Percentiles rank a stretch among this genome's conserved stretches.
These are phyloP conservation scores for Neoscytalidium dimidiatum DNA, from an alignment of 2,329 filamentous ascomycete species.

Conservation along the genomic window DNA sequence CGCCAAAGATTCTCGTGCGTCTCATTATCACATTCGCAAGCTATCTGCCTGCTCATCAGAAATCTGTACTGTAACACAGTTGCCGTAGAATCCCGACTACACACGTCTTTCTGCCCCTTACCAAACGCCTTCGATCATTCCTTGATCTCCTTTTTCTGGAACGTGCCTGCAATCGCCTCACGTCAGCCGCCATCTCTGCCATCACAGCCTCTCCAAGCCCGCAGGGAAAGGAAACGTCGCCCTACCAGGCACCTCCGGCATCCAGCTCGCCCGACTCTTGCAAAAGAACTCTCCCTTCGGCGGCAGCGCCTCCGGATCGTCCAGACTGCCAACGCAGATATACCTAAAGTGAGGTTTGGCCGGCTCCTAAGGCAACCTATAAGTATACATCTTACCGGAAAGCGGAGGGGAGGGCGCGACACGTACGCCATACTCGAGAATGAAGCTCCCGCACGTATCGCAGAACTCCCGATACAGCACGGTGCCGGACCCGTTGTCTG, in stretches of 20 bases:
- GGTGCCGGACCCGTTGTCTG: conserved; percentile 46
- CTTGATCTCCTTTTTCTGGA: conserved; percentile 24
- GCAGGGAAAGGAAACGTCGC: background rate
- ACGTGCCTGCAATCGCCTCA: background rate
- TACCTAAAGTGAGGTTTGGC: conserved; percentile 29
- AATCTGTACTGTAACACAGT: background rate
- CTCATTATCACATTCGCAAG: no score
- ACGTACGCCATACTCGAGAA: conserved; percentile 51
- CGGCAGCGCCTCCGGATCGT: conserved; percentile 28
- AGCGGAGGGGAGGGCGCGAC: background rate
- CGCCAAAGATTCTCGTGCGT: no score
- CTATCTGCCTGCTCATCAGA: background rate
- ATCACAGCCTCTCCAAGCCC: background rate
- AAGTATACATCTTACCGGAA: background rate
- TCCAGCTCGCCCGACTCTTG: conserved; percentile 36
- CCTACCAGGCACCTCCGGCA: conserved; percentile 29
- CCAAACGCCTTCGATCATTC: conserved; percentile 11
- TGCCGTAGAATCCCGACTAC: background rate
- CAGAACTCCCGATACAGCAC: conserved; percentile 56
- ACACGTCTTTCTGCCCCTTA: background rate
- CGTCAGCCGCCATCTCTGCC: background rate
- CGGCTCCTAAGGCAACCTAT: conserved; percentile 22
- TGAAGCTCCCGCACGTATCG: conserved; percentile 51
- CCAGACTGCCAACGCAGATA: conserved; percentile 28
- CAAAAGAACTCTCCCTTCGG: conserved; percentile 74